Conservation (phyloP, 345 rosid species). For the Aegle marmelos region DNA sequence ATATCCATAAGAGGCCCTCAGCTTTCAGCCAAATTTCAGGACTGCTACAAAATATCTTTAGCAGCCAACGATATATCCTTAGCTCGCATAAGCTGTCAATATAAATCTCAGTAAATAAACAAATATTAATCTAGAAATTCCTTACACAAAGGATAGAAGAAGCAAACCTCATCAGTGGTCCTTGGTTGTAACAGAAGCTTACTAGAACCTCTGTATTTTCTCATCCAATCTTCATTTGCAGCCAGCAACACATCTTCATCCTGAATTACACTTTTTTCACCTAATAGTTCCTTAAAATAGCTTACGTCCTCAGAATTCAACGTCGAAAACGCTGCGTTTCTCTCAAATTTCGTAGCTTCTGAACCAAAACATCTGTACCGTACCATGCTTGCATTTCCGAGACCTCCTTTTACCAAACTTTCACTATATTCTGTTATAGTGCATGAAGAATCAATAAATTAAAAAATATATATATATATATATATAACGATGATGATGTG, state of each 20-base stretch:
- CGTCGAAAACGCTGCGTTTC: constrained; percentile 63
- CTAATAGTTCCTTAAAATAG: constrained; percentile 59
- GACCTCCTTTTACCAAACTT: neutral
- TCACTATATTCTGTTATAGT: neutral
- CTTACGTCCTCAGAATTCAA: constrained; percentile 64
- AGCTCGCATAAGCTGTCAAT: too few species aligned
- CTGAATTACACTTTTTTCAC: constrained; percentile 68
- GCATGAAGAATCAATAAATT: neutral
- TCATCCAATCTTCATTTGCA: constrained; percentile 95
- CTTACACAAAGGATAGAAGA: neutral
- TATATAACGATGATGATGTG: neutral
- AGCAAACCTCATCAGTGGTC: constrained; percentile 65
- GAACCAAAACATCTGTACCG: constrained; percentile 48
- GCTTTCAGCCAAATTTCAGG: neutral
- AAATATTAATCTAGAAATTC: neutral
- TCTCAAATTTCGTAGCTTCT: constrained; percentile 34
- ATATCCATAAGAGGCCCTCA: neutral
- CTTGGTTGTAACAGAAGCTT: constrained; percentile 78
- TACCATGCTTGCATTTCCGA: constrained; percentile 15
- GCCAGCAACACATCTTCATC: constrained; percentile 70
- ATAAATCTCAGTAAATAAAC: neutral
- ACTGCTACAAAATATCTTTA: neutral
- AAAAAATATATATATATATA: too few species aligned
- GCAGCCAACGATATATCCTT: too few species aligned
- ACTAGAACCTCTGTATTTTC: constrained; percentile 76